Conservation (phyloP, 345 rosid species). For the Atalantia buxifolia region DNA sequence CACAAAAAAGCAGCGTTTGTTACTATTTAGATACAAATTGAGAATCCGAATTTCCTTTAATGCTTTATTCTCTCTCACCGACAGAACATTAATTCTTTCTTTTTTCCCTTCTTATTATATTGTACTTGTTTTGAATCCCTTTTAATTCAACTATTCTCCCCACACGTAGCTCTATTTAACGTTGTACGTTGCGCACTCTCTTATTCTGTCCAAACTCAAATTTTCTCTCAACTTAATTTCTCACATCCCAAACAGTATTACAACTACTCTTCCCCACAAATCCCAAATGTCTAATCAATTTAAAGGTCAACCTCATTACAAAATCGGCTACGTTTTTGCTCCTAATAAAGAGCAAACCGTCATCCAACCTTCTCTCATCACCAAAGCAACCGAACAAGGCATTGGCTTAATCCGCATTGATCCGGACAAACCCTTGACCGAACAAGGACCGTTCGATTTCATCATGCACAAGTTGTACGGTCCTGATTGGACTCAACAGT, state of each 20-base stretch:
- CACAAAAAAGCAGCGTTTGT: no score
- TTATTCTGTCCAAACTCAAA: neutral
- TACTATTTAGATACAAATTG: no score
- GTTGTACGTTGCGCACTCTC: no score
- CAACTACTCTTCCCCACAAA: neutral
- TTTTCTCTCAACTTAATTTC: neutral
- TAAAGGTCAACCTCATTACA: neutral
- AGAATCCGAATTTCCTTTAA: no score
- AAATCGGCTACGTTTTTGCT: neutral
- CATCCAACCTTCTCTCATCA: neutral
- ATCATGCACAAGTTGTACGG: conserved; percentile 57
- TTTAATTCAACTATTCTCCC: no score
- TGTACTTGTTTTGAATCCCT: no score
- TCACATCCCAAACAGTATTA: neutral
- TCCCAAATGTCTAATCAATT: neutral
- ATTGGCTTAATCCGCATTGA: conserved; percentile 50
- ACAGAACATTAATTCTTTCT: no score
- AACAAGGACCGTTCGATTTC: conserved; percentile 61
- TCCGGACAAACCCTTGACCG: conserved; percentile 27
- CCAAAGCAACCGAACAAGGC: conserved; percentile 18
- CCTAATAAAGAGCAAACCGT: neutral
- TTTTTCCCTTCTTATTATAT: no score
- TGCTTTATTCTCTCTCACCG: no score
- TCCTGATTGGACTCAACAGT: conserved; percentile 45
- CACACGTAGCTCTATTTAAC: no score